phyloP scores from a whole-genome alignment of 2,329 filamentous ascomycete species.

The Cercospora sp. region DNA sequence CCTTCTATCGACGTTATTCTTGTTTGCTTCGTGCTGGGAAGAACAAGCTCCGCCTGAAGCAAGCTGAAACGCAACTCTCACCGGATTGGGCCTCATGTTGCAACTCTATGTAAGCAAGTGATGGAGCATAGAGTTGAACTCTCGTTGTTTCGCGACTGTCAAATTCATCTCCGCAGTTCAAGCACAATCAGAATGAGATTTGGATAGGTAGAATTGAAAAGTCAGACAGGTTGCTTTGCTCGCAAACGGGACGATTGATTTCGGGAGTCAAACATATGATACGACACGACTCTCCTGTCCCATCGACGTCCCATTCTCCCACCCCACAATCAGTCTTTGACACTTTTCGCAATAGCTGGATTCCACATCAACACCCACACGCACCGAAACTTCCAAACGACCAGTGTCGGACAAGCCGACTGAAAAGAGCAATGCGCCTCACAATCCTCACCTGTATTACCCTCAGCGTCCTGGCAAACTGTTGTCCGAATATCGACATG shows the following conservation, averaged over 20 bases:
- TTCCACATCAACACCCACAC: not conserved
- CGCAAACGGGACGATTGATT: not conserved
- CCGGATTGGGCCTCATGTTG: not conserved
- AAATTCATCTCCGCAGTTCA: not conserved
- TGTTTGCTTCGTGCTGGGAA: not conserved
- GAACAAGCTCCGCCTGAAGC: not conserved
- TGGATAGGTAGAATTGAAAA: not conserved
- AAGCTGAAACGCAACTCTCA: not conserved
- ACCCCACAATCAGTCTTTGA: not conserved
- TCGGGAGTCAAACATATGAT: not conserved
- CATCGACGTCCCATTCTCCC: not conserved
- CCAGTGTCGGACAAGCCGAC: not conserved
- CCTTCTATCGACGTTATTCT: not conserved
- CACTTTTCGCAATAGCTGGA: not conserved
- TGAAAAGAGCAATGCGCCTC: not conserved
- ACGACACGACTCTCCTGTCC: not conserved
- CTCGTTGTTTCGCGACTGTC: not conserved
- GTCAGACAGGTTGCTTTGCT: not conserved
- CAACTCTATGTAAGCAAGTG: not conserved
- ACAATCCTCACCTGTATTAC: not conserved
- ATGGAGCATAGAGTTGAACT: not conserved
- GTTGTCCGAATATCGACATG: slow-evolving; percentile 9
- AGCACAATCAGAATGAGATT: not conserved
- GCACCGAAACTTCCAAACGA: not conserved
- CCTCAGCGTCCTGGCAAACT: not conserved